Base-by-base conservation (phyloP, 805 yeast genomes). In the Candida sakaeoensis region DNA sequence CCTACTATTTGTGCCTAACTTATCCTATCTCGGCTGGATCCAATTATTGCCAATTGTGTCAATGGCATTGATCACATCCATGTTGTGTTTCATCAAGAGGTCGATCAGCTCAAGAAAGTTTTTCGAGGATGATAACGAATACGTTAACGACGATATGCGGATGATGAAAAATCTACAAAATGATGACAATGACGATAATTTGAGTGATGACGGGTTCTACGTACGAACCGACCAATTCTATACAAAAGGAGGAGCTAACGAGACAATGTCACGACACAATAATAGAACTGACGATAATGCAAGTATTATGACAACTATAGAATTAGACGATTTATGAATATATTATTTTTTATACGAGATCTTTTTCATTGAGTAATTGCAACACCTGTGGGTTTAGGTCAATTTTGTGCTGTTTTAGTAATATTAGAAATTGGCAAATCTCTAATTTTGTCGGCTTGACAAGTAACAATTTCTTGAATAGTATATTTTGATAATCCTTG, bases 11-110 rank as follows among this genome's bases (percentile, higher is more conserved):
- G 73, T 82, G 1, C 85, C 90, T 2, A 79, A 80, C 53, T 63
- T 91, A 40, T 73, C 78, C 39, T 89, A 88, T 80, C 75, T 82
- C 33, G 96, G 96, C 18, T 91, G 97, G 97, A 64, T 84, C 37
- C 74, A 85, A 43, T 63, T 90, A 18, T 79, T 78, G 0, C 76
- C 91, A 1, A 77, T 93, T 0, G 74, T 83, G 2, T 57, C 82
- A 23, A 68, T 81, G 33, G 83, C 91, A 0, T 46, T 82, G 1
- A 70, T 78, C 21, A 80, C 87, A 1, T 73, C 88, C 2, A 56
- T 82, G 47, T 60, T 85, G 14, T 87, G 95, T 57, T 71, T 85
- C 39, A 72, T 83, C 68, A 77, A 90, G 53, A 68, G 96, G 49
- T 73, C 85, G 0, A 75, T 79, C 4, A 70, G 75, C 17, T 72